Conservation (phyloP, 176 grass and related monocot species). For the Puccinellia tenuiflora region DNA sequence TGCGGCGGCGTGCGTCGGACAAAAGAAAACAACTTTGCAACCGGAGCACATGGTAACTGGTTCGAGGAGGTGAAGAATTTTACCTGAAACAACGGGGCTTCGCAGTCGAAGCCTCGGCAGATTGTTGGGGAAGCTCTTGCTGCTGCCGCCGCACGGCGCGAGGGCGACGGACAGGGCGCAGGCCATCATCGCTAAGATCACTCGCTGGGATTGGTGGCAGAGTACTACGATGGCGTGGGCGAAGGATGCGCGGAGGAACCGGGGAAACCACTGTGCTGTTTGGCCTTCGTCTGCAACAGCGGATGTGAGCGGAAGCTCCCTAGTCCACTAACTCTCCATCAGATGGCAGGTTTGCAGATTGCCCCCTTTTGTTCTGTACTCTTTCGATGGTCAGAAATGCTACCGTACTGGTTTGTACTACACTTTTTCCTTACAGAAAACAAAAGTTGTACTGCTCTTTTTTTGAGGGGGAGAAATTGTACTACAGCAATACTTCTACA, state of each 20-base stretch:
- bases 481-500: background rate
- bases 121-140: constrained; percentile 1
- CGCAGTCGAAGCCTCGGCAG: constrained; percentile 27
- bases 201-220: background rate
- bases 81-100: constrained; percentile 33
- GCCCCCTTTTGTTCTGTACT: background rate
- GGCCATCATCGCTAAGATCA: constrained; percentile 29
- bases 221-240: background rate
- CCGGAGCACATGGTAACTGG: background rate
- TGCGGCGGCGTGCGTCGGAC: background rate
- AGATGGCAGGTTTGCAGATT: constrained; percentile 27
- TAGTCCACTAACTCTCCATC: constrained; percentile 32
- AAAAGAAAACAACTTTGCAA: background rate
- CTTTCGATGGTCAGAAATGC: background rate
- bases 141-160: background rate
- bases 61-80: background rate
- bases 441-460: background rate
- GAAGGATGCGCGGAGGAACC: background rate
- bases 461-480: background rate
- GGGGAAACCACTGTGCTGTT: background rate
- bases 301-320: constrained; percentile 24
- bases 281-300: background rate
- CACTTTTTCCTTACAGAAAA: background rate
- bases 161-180: constrained; percentile 38
- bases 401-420: background rate